Conservation (phyloP, 768 basidiomycete species). For the Naganishia vishniacii region DNA sequence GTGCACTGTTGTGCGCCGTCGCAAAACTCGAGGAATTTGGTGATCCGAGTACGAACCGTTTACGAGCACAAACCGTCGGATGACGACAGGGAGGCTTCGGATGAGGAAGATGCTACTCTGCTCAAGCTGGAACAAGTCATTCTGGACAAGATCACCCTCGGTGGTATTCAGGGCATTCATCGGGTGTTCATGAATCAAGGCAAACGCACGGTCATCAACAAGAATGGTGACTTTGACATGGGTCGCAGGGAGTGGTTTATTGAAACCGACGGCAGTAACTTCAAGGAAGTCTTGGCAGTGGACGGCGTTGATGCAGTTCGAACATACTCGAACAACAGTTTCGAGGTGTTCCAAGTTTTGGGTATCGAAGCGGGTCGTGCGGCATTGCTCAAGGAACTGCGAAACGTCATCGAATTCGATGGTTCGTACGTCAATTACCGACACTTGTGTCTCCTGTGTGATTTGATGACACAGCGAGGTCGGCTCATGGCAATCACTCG, state of each 20-base stretch:
- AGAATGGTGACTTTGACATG: conserved; percentile 56
- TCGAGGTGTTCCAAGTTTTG: conserved; percentile 86
- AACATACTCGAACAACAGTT: conserved; percentile 95
- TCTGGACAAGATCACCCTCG: conserved; percentile 88
- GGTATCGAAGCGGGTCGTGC: conserved; percentile 96
- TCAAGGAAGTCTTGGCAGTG: conserved; percentile 89
- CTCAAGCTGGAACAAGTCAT: conserved; percentile 93
- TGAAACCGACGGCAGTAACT: conserved; percentile 93
- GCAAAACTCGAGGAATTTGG: conserved; percentile 82
- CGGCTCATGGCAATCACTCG: conserved; percentile 96
- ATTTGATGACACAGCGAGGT: conserved; percentile 96
- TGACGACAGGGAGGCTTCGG: conserved; percentile 56
- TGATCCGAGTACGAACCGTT: conserved; percentile 87
- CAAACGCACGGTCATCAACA: conserved; percentile 62
- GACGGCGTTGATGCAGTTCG: conserved; percentile 89
- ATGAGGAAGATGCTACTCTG: conserved; percentile 81
- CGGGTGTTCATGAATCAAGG: conserved; percentile 90
- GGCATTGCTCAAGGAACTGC: conserved; percentile 87
- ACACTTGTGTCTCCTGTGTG: conserved; percentile 90
- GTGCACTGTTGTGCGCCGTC: conserved; percentile 26
- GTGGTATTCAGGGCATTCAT: conserved; percentile 83
- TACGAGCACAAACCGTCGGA: conserved; percentile 69
- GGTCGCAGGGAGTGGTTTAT: conserved; percentile 74
- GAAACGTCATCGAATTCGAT: conserved; percentile 96
- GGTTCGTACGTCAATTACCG: conserved; percentile 99